Evolutionary conservation across 768 basidiomycete species (phyloP), one percentile per base, ranked within the genome.

Genomic region (Hirschioporus abietinus): DNA sequence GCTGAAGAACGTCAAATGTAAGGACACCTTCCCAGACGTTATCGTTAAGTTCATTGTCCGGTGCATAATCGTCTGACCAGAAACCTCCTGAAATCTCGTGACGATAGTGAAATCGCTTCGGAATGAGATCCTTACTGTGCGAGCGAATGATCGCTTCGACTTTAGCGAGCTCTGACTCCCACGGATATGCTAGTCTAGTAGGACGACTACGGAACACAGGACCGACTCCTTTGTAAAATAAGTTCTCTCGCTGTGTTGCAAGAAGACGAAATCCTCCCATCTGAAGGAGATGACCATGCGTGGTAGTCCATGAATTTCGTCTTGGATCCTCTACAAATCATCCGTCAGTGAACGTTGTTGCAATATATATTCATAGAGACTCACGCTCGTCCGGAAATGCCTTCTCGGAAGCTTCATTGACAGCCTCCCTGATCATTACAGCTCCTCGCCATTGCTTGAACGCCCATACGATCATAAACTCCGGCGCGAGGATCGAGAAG

Each of bases 371-470:
- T 8, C 30, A 8, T 30, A 30, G 4, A 30, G 8, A 30, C 30
- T 30, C 35, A 36, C 35, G 7, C 20, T 3, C 2, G 12, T 20
- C 12, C 42, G 42, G 42, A 52, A 15, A 52, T 20, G 42, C 42
- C 3, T 52, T 20, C 42, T 52, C 12, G 4, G 20, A 15, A 12
- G 42, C 42, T 52, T 52, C 42, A 52, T 52, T 52, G 5, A 52
- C 42, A 92, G 71, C 91, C 89, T 25, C 79, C 84, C 42, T 52
- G 42, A 52, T 52, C 42, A 52, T 52, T 10, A 12, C 20, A 12
- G 42, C 42, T 3, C 42, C 42, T 20, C 4, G 4, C 63, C 34
- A 64, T 58, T 77, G 76, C 7, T 67, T 61, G 17, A 71, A 58
- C 12, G 76, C 74, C 74, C 76, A 77, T 25, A 65, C 42, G 4